These are phyloP conservation scores for Ophiostoma triangulosporum DNA, from an alignment of 2,329 filamentous ascomycete species.

Conservation along the genomic window DNA sequence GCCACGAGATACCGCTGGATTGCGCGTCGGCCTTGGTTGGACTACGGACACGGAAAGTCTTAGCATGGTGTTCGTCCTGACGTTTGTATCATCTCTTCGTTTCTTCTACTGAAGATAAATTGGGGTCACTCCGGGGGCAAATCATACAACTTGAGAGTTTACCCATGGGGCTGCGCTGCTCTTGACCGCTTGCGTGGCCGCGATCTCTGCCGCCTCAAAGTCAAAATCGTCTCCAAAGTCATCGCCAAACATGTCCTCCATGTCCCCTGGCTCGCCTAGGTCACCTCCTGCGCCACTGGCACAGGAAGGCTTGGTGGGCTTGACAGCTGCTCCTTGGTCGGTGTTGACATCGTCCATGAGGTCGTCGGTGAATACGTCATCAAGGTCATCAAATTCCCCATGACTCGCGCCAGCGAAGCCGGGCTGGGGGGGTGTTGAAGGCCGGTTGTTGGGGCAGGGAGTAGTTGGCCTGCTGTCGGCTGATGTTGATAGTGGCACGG, in stretches of 20 bases:
- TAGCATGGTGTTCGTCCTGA: not conserved
- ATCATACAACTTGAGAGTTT: conserved; percentile 38
- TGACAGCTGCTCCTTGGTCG: conserved; percentile 2
- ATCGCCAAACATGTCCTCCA: conserved; percentile 45
- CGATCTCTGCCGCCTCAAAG: conserved; percentile 61
- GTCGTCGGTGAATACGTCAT: conserved; percentile 42
- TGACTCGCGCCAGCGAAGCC: not conserved
- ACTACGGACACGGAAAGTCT: conserved; percentile 30
- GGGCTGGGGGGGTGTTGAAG: conserved; percentile 14
- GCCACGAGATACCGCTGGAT: conserved; percentile 82
- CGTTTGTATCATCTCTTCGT: not conserved
- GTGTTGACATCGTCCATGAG: conserved; percentile 20
- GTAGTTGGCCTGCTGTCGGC: not conserved
- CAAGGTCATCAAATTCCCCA: conserved; percentile 45
- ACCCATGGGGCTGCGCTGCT: conserved; percentile 6
- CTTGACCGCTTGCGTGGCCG: conserved; percentile 50
- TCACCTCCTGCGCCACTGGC: not conserved
- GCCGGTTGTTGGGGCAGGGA: not conserved
- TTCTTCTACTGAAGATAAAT: not conserved
- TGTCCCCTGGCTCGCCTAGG: conserved; percentile 16
- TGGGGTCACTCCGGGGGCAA: conserved; percentile 15
- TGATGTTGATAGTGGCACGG: not conserved
- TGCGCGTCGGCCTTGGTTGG: conserved; percentile 50
- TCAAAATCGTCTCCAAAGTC: conserved; percentile 64
- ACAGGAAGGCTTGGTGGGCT: not conserved